Evolutionary conservation across 1,284 basidiomycete species (phyloP), one percentile per base, ranked within the genome.

Genomic region (Pyrrhoderma lamaoense): DNA sequence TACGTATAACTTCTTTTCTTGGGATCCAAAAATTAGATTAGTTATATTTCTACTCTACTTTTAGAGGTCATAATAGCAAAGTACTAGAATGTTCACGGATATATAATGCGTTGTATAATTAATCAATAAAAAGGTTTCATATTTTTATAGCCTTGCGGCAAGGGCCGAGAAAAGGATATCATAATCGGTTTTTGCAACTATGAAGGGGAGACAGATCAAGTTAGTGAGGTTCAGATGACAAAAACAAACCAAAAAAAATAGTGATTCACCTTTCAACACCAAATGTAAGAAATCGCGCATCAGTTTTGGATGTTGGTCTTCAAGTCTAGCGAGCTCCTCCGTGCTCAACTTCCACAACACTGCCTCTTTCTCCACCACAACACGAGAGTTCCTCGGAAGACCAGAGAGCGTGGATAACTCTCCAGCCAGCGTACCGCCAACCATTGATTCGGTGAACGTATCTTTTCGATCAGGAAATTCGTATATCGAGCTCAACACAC

Each of bases 351-450:
- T 85, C 93, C 93, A 96, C 42, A 96, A 59, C 14, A 85, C 77
- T 13, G 80, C 81, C 21, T 82, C 76, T 9, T 82, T 74, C 66
- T 95, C 93, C 1, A 86, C 90, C 0, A 85, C 71, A 21, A 89
- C 89, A 2, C 84, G 90, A n/a, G 91, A 85, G 63, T 95, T 96
- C 44, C 93, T 72, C 19, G 77, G 73, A 37, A 84, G 74, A 14
- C 81, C 81, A 7, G 89, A 82, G 21, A 97, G 68, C 35, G 85
- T 86, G 0, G 87, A 85, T 50, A 96, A 67, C 66, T 96, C 93
- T 1, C 93, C 93, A 2, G 93, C 90, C 3, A 95, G 70, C 0
- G 91, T 91, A 1, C 92, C 93, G 1, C 92, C 83, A 0, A 95
- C 89, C 93, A 95, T 96, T 3, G 85, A 89, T 68, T 92, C 89